phyloP scores from a whole-genome alignment of 2,329 filamentous ascomycete species.

The Penicillium hesseltinei region DNA sequence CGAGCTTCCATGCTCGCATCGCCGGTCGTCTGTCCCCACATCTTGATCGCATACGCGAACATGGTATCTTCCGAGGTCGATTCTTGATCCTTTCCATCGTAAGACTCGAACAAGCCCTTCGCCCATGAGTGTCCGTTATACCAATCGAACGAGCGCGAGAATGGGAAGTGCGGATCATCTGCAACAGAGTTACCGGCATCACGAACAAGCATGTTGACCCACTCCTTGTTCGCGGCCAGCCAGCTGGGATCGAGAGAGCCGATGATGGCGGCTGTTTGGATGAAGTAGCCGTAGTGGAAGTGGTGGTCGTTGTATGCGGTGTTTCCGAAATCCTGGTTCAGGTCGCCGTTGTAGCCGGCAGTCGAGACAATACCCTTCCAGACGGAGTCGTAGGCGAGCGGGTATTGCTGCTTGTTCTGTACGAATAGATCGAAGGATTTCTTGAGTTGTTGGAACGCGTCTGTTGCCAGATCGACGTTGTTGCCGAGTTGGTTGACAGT shows the following conservation, averaged over 20 bases:
- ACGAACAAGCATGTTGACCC: conserved; percentile 78
- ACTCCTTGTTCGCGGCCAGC: conserved; percentile 71
- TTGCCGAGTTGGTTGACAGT: conserved; percentile 63
- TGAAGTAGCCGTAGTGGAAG: conserved; percentile 76
- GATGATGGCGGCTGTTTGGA: conserved; percentile 81
- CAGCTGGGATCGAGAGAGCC: conserved; percentile 74
- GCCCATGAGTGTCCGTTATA: conserved; percentile 95
- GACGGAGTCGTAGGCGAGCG: conserved; percentile 54
- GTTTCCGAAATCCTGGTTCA: conserved; percentile 83
- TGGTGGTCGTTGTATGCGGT: conserved; percentile 68
- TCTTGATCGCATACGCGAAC: conserved; percentile 82
- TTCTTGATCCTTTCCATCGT: conserved; percentile 62
- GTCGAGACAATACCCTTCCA: conserved; percentile 83
- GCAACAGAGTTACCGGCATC: conserved; percentile 76
- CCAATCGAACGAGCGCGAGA: conserved; percentile 86
- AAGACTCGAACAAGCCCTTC: conserved; percentile 55
- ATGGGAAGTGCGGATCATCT: conserved; percentile 73
- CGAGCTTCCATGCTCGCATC: conserved; percentile 77
- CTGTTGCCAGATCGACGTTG: conserved; percentile 56
- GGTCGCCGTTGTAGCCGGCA: conserved; percentile 67
- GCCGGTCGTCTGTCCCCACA: conserved; percentile 83
- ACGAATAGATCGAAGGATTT: conserved; percentile 64
- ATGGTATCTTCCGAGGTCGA: conserved; percentile 88
- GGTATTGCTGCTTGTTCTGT: conserved; percentile 64
- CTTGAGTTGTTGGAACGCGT: conserved; percentile 63